Evolutionary conservation across 106 monocot species (phyloP).

Genomic region (Hemerocallis citrina): DNA sequence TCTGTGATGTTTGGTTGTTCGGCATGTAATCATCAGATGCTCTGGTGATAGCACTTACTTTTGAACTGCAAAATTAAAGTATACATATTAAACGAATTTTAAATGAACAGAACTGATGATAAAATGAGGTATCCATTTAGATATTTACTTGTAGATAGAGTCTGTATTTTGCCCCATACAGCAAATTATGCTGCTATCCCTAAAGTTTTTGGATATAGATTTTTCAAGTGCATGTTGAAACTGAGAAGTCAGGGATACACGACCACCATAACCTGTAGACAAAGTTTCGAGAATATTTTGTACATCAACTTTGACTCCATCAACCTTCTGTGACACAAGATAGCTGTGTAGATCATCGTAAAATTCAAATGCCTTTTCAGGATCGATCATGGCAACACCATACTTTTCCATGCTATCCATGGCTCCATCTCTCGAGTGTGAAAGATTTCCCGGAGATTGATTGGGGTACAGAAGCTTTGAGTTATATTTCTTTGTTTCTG

Average conservation of each 20-base stretch:
- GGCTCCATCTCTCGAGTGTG: slow-evolving; percentile 24
- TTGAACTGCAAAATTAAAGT: slow-evolving; percentile 28
- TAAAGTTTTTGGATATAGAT: slow-evolving; percentile 32
- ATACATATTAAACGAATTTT: too few species aligned
- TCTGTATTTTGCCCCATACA: slow-evolving; percentile 42
- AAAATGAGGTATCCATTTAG: background rate
- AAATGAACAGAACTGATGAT: too few species aligned
- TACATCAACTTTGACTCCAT: slow-evolving; percentile 49
- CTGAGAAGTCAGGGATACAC: slow-evolving; percentile 22
- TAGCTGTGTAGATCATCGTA: slow-evolving; percentile 45
- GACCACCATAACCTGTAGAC: slow-evolving; percentile 21
- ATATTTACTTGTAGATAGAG: slow-evolving; percentile 31
- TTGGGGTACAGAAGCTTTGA: slow-evolving; percentile 26
- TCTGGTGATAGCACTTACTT: slow-evolving; percentile 37
- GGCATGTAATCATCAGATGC: slow-evolving; percentile 47
- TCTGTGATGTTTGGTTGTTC: slow-evolving; percentile 23
- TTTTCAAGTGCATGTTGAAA: slow-evolving; percentile 37
- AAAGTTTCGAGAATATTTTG: slow-evolving; percentile 45
- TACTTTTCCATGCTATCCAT: slow-evolving; percentile 50
- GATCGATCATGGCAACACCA: slow-evolving; percentile 32
- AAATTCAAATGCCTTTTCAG: slow-evolving; percentile 21
- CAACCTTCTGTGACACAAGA: slow-evolving; percentile 31
- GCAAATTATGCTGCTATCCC: slow-evolving; percentile 37
- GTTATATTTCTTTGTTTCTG: slow-evolving; percentile 34
- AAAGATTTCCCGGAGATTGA: slow-evolving; percentile 42